Evolutionary conservation across 2,329 filamentous ascomycete genomes (phyloP).

Genomic region (Thelonectria rubi): DNA sequence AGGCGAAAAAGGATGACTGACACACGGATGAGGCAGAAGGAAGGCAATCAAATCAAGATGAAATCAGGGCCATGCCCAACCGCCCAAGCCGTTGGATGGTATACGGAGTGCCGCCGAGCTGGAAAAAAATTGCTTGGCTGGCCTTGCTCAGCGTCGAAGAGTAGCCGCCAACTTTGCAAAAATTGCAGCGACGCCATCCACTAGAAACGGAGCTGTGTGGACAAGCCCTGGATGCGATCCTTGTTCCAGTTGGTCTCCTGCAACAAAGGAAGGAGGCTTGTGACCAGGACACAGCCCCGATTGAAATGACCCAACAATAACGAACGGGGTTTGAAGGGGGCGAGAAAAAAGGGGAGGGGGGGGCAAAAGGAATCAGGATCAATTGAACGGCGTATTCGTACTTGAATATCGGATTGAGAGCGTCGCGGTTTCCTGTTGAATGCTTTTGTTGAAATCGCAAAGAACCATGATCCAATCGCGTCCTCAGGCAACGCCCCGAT

Average conservation of each 20-base stretch:
- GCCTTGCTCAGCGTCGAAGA: background rate
- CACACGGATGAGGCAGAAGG: constrained; percentile 1
- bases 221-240: constrained; percentile 4
- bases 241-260: constrained; percentile 16
- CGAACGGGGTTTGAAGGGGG: constrained; percentile 1
- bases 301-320: constrained; percentile 18
- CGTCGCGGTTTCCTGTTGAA: background rate
- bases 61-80: background rate
- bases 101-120: background rate
- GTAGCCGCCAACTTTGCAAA: constrained; percentile 16
- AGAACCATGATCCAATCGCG: background rate
- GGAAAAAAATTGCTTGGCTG: constrained; percentile 2
- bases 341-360: background rate
- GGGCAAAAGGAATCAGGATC: background rate
- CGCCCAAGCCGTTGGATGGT: constrained; percentile 1
- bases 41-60: constrained; percentile 5
- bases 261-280: constrained; percentile 26
- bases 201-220: background rate
- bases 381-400: background rate
- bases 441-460: background rate
- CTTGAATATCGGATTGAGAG: too few relatives aligned
- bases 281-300: constrained; percentile 25
- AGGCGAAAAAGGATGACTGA: background rate
- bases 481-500: constrained; percentile 4
- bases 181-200: constrained; percentile 6